Base-by-base conservation (phyloP, 805 yeast species). In the Jamesozyma spencerorum region DNA sequence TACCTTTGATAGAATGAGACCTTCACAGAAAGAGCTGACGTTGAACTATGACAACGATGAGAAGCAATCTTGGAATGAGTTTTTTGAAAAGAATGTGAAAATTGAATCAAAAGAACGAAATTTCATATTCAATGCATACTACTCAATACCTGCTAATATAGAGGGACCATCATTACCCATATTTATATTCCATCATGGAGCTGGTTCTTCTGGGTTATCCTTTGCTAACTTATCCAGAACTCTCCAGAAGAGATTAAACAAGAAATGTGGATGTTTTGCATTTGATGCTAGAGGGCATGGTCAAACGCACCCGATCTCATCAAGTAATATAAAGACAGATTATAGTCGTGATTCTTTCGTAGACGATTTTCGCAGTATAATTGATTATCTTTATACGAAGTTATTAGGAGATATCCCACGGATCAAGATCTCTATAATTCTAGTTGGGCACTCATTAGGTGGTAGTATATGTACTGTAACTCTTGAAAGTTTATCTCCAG, bases 261-360 rank as follows among this genome's bases (percentile, higher is more conserved):
- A 65, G 2, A 63, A 52, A 15, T 78, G 83, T 4, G 95, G 90
- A 0, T 55, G 82, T 2, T 69, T 88, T 36, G 57, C 80, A 0
- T 85, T 75, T 59, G 97, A 92, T 61, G 74, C 80, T 36, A 70
- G 97, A 40, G 96, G 94, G 0, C 98, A 92, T 58, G 96, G 95
- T 0, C 51, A 57, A 12, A 72, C 84, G 0, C 45, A 28, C 11
- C 55, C 62, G 1, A 55, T 55, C 4, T 34, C 44, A 1, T 39
- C 50, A 1, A 47, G 66, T 45, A 50, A 54, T 2, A 38, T 45
- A 0, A 64, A 67, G 43, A 75, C 67, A 41, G 63, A 74, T 1
- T 22, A 22, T 22, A 22, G 26, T 22, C 56, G 85, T 24, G 67
- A 66, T 4, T 59, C 71, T 2, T 66, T 90, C 28, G 70, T 72